Evolutionary conservation across 2,329 filamentous ascomycete species (phyloP), one percentile per base, ranked within the genome.

Genomic region (Penicillium sp.): DNA sequence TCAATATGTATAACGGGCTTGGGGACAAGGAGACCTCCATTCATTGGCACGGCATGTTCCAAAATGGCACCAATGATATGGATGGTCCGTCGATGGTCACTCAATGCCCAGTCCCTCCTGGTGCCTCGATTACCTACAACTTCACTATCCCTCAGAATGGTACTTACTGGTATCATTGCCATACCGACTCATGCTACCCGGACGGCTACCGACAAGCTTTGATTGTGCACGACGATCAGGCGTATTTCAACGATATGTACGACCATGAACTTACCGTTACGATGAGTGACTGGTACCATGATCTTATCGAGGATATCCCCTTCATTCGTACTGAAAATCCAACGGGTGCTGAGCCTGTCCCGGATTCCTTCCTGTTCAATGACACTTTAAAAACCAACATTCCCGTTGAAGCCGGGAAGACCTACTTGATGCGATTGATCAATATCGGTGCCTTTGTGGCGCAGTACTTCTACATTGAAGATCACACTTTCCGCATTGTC

Each of bases 41-140:
- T 6, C 89, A 93, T 67, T 92, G 89, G 69, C 89, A 93, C 62
- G 89, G 89, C 16, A 79, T 93, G 59, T 90, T 85, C 66, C 88
- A 91, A 67, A 89, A 89, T 61, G 87, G 87, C 12, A 89, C 87
- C 0, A 89, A 85, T 55, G 80, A 80, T 54, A 89, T 90, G 86
- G 89, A 93, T 64, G 89, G 89, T 0, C 82, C 87, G 1, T 78
- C 84, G 0, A 86, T 83, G 35, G 79, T 89, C 6, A 86, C 82
- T 0, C 87, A 89, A 66, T 89, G 86, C 58, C 79, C 82, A 0
- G 86, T 91, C 45, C 78, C 83, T 0, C 84, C 87, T 0, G 84
- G 83, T 1, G 73, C 78, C 2, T 82, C 76, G 1, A 18, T 40
- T 27, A 53, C 45, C 27, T 53, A 53, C 37, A 13, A 49, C 15